A percentile compares a stretch with the other conserved stretches of the same genome.
Evolutionary conservation across 495 filamentous ascomycete genomes (phyloP).

Genomic region (Neurospora sp.): DNA sequence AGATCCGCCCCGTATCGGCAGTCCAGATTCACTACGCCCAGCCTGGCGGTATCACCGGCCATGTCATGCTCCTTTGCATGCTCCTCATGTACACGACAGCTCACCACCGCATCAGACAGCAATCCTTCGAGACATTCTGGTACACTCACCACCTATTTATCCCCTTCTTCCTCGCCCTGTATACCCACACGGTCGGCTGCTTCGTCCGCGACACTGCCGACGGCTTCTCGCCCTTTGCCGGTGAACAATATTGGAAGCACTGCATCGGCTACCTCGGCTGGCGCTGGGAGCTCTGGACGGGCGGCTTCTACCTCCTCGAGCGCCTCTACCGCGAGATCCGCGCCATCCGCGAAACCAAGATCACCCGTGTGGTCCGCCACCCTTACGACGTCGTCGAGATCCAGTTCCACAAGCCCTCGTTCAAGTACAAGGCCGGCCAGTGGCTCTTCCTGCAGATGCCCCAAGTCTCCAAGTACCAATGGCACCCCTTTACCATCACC

Average conservation of each 20-base stretch:
- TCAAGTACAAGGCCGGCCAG: conserved; percentile 97
- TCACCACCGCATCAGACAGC: conserved; percentile 85
- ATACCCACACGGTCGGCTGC: conserved; percentile 92
- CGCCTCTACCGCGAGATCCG: conserved; percentile 89
- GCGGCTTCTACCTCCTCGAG: conserved; percentile 74
- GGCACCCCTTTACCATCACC: conserved; percentile 99
- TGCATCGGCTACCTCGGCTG: conserved; percentile 95
- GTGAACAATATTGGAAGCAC: conserved; percentile 73
- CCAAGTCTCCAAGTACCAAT: conserved; percentile 76
- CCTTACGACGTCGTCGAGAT: conserved; percentile 98
- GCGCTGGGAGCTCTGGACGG: conserved; percentile 92
- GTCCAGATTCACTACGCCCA: conserved; percentile 90
- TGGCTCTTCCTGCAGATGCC: conserved; percentile 96
- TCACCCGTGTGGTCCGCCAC: conserved; percentile 88
- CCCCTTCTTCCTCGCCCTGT: conserved; percentile 85
- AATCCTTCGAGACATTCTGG: conserved; percentile 98
- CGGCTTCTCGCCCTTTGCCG: conserved; percentile 76
- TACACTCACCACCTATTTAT: conserved; percentile 98
- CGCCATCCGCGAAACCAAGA: conserved; percentile 68
- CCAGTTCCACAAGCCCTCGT: conserved; percentile 88
- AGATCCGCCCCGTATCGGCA: conserved; percentile 70
- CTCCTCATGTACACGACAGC: conserved; percentile 96
- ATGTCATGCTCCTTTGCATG: conserved; percentile 99
- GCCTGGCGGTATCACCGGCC: conserved; percentile 85
- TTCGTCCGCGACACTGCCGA: conserved; percentile 73